Evolutionary conservation across 2,329 filamentous ascomycete species (phyloP), one percentile per base, ranked within the genome.

Genomic region (Sclerotinia borealis): DNA sequence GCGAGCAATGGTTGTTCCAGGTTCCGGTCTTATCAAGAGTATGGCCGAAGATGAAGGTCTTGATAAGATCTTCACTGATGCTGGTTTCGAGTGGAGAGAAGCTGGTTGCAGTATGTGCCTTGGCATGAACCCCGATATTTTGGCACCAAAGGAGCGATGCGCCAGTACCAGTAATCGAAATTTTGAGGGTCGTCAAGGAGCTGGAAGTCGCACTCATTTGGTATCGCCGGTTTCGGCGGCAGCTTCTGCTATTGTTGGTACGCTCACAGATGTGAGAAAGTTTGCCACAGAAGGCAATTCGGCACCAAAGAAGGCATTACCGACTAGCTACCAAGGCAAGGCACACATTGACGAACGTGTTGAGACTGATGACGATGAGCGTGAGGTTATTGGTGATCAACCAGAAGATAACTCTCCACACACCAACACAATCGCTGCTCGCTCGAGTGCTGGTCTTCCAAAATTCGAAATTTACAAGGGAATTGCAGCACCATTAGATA

Each of bases 81-180:
- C 95, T 55, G 95, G 95, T 9, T 98, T 98, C 70, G 93, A 98
- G 76, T 98, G 93, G 93, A 87, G 95, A 75, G 95, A 99, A 80
- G 95, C 95, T 69, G 95, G 95, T 56, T 99, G 95, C 84, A 96
- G 91, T 67, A 99, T 99, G 95, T 98, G 95, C 76, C 84, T 99
- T 62, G 95, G 95, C 75, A 99, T 99, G 93, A 99, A 99, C 81
- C 93, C 95, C 0, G 95, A 99, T 76, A 98, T 99, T 68, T 84
- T 98, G 52, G 87, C 92, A 2, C 93, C 95, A 61, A 85, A 89
- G 76, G 95, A 99, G 79, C 88, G 95, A 73, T 98, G 95, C 75
- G 95, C 95, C 48, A 93, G 89, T 74, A 98, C 95, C 56, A 96
- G 91, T 67, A 98, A 98, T 80, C 90, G 95, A 72, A 98, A 98